phyloP scores from a whole-genome alignment of 805 yeast species.

The Pachysolen tannophilus region DNA sequence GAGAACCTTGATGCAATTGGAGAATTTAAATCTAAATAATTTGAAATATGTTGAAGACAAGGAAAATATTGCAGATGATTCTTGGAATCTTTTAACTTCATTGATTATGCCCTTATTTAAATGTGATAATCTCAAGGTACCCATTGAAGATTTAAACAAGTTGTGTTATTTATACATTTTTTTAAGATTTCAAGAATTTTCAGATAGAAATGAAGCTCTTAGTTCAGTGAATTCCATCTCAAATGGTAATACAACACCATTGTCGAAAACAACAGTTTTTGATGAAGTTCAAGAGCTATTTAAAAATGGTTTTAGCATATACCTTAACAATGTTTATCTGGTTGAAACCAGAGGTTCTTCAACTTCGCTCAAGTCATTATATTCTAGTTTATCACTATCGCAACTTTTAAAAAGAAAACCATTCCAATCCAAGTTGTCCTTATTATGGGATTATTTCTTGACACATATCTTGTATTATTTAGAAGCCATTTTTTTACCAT shows the following conservation, averaged over 20 bases:
- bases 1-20: constrained; percentile 22
- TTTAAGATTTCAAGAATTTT: constrained; percentile 13
- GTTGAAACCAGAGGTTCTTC: constrained; percentile 19
- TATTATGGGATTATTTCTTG: constrained; percentile 52
- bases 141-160: constrained; percentile 50
- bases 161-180: constrained; percentile 30
- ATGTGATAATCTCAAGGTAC: constrained; percentile 39
- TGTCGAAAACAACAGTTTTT: constrained; percentile 27
- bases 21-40: constrained; percentile 18
- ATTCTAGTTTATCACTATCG: too few relatives aligned
- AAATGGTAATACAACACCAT: background rate
- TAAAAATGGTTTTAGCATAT: constrained; percentile 28
- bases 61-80: constrained; percentile 35
- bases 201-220: background rate
- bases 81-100: constrained; percentile 39
- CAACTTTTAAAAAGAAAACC: constrained; percentile 25
- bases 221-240: constrained; percentile 1
- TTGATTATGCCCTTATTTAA: constrained; percentile 38
- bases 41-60: constrained; percentile 23
- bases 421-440: constrained; percentile 26
- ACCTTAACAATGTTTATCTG: constrained; percentile 17
- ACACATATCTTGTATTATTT: constrained; percentile 48
- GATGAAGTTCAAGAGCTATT: constrained; percentile 39
- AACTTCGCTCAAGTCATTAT: too few relatives aligned
- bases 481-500: constrained; percentile 53